phyloP scores from a whole-genome alignment of 352 stramenopile species.

The Phytophthora litchii region DNA sequence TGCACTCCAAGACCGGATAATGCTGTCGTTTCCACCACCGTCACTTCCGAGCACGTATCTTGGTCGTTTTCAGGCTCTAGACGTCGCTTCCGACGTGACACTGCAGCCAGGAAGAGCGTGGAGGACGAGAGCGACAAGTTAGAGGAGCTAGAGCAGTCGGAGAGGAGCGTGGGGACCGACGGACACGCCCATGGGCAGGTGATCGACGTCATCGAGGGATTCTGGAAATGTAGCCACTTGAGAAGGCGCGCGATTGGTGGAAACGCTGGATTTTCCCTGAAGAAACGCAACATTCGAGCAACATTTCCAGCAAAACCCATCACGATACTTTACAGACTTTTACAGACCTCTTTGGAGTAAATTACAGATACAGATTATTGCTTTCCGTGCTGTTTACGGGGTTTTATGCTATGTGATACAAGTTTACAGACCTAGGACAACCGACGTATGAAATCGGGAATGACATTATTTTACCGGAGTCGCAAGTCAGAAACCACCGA shows the following conservation, averaged over 20 bases:
- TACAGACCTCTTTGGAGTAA: too few relatives aligned
- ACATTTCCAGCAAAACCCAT: neutral
- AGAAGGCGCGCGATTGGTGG: constrained; percentile 3
- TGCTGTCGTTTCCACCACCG: constrained; percentile 16
- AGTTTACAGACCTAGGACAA: too few relatives aligned
- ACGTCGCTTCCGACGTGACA: constrained; percentile 9
- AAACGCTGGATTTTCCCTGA: constrained; percentile 4
- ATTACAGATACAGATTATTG: too few relatives aligned
- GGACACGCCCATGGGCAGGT: constrained; percentile 24
- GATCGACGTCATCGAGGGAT: constrained; percentile 13
- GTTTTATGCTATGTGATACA: too few relatives aligned
- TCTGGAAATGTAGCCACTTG: constrained; percentile 14
- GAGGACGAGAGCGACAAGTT: constrained; percentile 2
- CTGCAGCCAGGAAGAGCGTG: constrained; percentile 9
- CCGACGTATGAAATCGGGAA: too few relatives aligned
- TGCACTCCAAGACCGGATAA: constrained; percentile 22
- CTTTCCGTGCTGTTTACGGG: too few relatives aligned
- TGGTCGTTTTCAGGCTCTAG: constrained; percentile 5
- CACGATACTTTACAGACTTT: neutral
- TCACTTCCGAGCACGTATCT: constrained; percentile 19
- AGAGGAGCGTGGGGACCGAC: constrained; percentile 18
- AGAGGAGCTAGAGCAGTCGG: constrained; percentile 8
- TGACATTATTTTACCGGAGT: too few relatives aligned
- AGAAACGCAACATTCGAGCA: constrained; percentile 1
- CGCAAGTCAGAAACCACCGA: too few relatives aligned